Conservation (phyloP, 257 asterid genomes). For the Anisodus acutangulus region DNA sequence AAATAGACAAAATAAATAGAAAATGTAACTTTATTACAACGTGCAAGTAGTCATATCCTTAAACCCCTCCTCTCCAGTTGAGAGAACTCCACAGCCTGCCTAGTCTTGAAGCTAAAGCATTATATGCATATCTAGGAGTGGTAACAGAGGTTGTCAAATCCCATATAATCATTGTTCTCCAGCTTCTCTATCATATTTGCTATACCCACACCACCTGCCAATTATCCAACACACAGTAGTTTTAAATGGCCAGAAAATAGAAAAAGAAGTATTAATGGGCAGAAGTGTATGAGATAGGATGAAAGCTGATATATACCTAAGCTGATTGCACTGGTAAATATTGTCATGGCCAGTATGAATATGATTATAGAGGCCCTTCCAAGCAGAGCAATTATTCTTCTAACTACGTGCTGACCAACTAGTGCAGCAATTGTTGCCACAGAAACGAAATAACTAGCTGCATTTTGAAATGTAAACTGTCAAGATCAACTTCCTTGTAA, state of each 20-base stretch:
- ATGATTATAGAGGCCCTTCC: slow-evolving; percentile 51
- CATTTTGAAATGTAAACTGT: not conserved
- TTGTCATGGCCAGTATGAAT: slow-evolving; percentile 47
- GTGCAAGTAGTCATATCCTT: slow-evolving; percentile 1
- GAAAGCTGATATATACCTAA: slow-evolving; percentile 33
- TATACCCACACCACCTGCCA: slow-evolving; percentile 51
- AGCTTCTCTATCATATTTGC: slow-evolving; percentile 45
- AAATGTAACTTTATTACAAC: slow-evolving; percentile 6
- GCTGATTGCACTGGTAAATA: slow-evolving; percentile 46
- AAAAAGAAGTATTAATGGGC: not conserved
- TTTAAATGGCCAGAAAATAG: not conserved
- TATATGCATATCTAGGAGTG: slow-evolving; percentile 20
- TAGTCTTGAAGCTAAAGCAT: not conserved
- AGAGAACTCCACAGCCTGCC: not conserved
- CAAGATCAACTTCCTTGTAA: not conserved
- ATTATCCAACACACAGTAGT: not conserved
- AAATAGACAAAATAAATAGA: not conserved
- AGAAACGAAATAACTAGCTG: slow-evolving; percentile 43
- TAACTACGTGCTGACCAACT: slow-evolving; percentile 45
- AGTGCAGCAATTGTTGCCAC: slow-evolving; percentile 52
- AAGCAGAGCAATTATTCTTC: slow-evolving; percentile 41
- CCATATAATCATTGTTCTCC: slow-evolving; percentile 48
- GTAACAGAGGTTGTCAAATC: slow-evolving; percentile 44
- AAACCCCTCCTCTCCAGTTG: not conserved
- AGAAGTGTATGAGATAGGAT: not conserved